Base-by-base conservation (phyloP, 257 asterid species). In the Eucommia ulmoides region DNA sequence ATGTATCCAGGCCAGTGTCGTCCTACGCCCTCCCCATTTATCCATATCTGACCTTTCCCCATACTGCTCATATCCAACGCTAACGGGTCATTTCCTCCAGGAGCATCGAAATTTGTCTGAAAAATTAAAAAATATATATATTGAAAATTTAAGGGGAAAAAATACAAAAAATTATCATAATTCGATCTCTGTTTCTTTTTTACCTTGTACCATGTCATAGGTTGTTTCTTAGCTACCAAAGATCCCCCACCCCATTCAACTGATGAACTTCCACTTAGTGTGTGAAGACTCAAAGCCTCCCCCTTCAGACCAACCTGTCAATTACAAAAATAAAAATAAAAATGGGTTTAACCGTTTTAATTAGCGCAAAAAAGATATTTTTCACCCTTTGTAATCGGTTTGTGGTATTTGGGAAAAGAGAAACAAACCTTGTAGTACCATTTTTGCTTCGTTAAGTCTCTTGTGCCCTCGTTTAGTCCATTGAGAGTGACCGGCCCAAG, bases 151-250 rank as follows among this genome's bases (percentile, higher is more conserved):
- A 12, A 29, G 38, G 12, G 38, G 12, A 29, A 12, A 29, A 29
- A 29, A 29, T 7, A 29, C 7, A 29, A 29, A 29, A 29, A 7
- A 5, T 29, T 29, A 29, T 29, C 38, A 29, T 29, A 29, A 29
- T 5, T 29, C 38, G 12, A 29, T 5, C 7, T 29, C n/a, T n/a
- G n/a, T n/a, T n/a, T n/a, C n/a, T n/a, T n/a, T n/a, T 61, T 73
- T 64, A 86, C 99, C 97, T 91, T 86, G 67, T 83, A 91, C 99
- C 97, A 91, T 16, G 99, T 84, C 42, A 91, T 72, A 19, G 99
- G 95, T 41, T 83, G 95, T 61, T 76, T 81, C 55, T 66, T 71
- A 70, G 84, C 84, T 54, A 79, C 24, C 20, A 64, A 59, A 4
- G 93, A 72, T 49, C 93, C 94, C 24, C 54, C 54, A 21, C 35